These are phyloP conservation scores for Xylariaceae sp. DNA, from an alignment of 2,329 filamentous ascomycete genomes.

Conservation along the genomic window DNA sequence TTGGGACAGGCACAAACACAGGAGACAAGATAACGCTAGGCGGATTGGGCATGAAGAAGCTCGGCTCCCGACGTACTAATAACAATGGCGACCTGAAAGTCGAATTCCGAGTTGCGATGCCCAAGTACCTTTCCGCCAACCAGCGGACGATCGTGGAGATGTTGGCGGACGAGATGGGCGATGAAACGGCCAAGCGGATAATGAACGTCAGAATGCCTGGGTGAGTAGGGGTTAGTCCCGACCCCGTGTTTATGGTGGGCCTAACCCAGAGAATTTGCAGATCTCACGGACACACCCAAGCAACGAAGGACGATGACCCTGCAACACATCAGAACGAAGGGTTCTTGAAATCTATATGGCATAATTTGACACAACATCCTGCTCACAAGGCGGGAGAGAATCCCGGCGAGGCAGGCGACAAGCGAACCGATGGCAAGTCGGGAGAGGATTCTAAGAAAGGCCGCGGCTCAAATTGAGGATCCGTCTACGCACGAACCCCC, in stretches of 20 bases:
- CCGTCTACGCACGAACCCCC: not conserved
- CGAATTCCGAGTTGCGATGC: conserved; percentile 94
- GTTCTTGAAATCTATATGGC: conserved; percentile 92
- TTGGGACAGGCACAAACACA: conserved; percentile 87
- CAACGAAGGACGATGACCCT: conserved; percentile 41
- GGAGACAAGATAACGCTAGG: conserved; percentile 88
- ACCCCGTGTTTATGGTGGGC: not conserved
- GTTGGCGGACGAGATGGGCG: conserved; percentile 93
- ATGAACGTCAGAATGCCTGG: conserved; percentile 73
- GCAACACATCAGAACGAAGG: conserved; percentile 76
- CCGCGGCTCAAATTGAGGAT: conserved; percentile 32
- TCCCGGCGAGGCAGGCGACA: conserved; percentile 32
- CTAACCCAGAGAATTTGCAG: conserved; percentile 20
- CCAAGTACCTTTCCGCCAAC: conserved; percentile 88
- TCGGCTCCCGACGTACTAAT: conserved; percentile 68
- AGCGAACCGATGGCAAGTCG: conserved; percentile 28
- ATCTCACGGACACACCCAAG: conserved; percentile 17
- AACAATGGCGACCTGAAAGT: conserved; percentile 82
- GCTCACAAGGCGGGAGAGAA: conserved; percentile 46
- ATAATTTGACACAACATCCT: conserved; percentile 81
- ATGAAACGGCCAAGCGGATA: conserved; percentile 86
- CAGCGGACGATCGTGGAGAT: conserved; percentile 93
- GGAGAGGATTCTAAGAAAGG: conserved; percentile 34
- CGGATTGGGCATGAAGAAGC: conserved; percentile 92
- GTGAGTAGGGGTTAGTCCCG: conserved; percentile 44